A percentile compares a stretch with the other conserved stretches of the same genome.
These are phyloP conservation scores for Cafeteria roenbergensis DNA, from an alignment of 108 stramenopile genomes.

Conservation along the genomic window DNA sequence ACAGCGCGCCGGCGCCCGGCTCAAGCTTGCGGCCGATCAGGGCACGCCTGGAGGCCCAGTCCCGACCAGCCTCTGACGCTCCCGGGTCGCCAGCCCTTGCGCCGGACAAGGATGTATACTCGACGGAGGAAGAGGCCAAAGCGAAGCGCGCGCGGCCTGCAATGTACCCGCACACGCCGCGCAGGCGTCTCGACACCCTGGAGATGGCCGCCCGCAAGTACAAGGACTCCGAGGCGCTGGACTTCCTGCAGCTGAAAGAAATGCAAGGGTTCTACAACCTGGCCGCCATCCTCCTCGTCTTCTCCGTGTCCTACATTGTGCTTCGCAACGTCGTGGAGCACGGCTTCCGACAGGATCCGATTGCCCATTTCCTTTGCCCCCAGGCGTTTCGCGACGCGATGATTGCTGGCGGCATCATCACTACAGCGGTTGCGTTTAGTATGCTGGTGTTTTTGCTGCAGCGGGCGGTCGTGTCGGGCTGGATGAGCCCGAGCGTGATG, in stretches of 20 bases:
- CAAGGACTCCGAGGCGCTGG: not conserved
- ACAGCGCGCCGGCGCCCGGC: too few species aligned
- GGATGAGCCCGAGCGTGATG: not conserved
- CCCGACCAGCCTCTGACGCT: too few species aligned
- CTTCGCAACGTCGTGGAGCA: constrained; percentile 7
- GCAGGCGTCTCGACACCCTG: not conserved
- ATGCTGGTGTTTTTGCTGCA: not conserved
- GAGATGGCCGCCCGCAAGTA: not conserved
- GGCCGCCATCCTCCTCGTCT: not conserved
- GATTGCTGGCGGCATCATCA: not conserved
- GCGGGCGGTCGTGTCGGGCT: not conserved
- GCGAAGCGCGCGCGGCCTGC: too few species aligned
- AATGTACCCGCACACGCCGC: constrained; percentile 3
- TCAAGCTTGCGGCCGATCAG: too few species aligned
- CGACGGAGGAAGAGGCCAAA: too few species aligned
- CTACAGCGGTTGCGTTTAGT: not conserved
- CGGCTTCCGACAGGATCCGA: not conserved
- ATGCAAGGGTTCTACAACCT: constrained; percentile 8
- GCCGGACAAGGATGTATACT: too few species aligned
- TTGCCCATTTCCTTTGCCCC: not conserved
- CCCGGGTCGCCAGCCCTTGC: too few species aligned
- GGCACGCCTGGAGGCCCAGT: too few species aligned
- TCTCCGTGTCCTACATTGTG: not conserved
- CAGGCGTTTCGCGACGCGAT: not conserved
- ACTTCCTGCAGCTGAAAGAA: not conserved